These are phyloP conservation scores for Phytopythium aichiense DNA, from an alignment of 352 stramenopile genomes.

Conservation along the genomic window DNA sequence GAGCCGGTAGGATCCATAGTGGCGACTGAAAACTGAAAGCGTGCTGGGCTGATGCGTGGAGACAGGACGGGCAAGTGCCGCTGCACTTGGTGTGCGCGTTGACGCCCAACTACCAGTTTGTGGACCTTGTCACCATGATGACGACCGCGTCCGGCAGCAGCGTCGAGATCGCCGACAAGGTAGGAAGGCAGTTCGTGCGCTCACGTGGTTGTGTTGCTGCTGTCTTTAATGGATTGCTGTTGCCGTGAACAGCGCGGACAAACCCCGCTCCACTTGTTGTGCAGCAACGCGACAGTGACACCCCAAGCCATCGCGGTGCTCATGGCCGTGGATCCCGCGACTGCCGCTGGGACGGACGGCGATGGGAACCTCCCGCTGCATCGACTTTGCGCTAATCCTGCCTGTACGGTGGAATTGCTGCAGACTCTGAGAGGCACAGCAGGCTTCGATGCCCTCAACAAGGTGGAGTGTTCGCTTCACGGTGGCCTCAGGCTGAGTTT, in stretches of 20 bases:
- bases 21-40: not conserved
- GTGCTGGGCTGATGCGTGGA: not conserved
- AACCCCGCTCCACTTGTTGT: conserved; percentile 54
- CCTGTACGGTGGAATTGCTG: conserved; percentile 40
- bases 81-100: conserved; percentile 53
- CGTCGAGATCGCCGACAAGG: conserved; percentile 33
- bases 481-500: not conserved
- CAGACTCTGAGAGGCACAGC: conserved; percentile 27
- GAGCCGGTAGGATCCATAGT: not conserved
- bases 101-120: conserved; percentile 42
- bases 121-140: conserved; percentile 55
- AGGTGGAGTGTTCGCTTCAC: conserved; percentile 14
- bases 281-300: conserved; percentile 40
- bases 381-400: conserved; percentile 38
- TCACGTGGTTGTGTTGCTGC: not conserved
- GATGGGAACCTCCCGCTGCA: conserved; percentile 44
- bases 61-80: conserved; percentile 36
- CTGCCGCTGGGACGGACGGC: conserved; percentile 36
- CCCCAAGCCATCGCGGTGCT: conserved; percentile 31
- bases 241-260: conserved; percentile 19
- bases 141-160: conserved; percentile 32
- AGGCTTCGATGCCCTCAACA: conserved; percentile 34
- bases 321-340: conserved; percentile 25
- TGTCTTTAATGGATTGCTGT: not conserved
- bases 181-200: conserved; percentile 2